Evolutionary conservation across 1,139 yeast species (phyloP).

Genomic region (Geotrichum histeridarum): DNA sequence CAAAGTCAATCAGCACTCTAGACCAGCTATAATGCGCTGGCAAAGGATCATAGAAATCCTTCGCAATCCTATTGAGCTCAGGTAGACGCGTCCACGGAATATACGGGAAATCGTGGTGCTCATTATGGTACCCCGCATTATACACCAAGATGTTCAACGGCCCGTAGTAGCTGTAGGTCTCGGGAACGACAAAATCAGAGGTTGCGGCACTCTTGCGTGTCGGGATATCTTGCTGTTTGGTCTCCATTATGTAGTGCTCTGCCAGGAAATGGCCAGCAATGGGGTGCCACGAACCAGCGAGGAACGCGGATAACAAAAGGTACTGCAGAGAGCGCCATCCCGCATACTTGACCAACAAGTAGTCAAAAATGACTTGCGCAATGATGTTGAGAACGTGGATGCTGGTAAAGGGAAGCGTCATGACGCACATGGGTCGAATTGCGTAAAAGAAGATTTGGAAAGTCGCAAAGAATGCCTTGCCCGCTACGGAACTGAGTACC

Average conservation of each 20-base stretch:
- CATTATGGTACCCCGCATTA: conserved; percentile 93
- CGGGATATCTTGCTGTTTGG: conserved; percentile 22
- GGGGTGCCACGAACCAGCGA: conserved; percentile 90
- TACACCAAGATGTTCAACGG: conserved; percentile 69
- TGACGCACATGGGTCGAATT: conserved; percentile 79
- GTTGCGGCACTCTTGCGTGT: conserved; percentile 17
- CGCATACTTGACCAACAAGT: conserved; percentile 50
- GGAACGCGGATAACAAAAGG: conserved; percentile 68
- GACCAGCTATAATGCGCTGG: conserved; percentile 78
- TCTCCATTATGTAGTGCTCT: conserved; percentile 71
- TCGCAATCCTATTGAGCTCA: conserved; percentile 58
- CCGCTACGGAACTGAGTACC: conserved; percentile 67
- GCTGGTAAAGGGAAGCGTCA: conserved; percentile 66
- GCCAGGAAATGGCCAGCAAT: conserved; percentile 94
- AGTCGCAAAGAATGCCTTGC: conserved; percentile 86
- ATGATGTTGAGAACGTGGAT: conserved; percentile 67
- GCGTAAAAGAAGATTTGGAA: conserved; percentile 88
- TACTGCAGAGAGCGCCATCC: conserved; percentile 64
- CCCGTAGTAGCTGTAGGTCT: conserved; percentile 88
- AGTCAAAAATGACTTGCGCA: conserved; percentile 57
- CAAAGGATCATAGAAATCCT: conserved; percentile 75
- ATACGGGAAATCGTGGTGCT: conserved; percentile 92
- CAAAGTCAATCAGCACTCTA: conserved; percentile 67
- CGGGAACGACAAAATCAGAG: conserved; percentile 46
- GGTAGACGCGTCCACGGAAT: conserved; percentile 85